Evolutionary conservation across 2,329 filamentous ascomycete species (phyloP).

Genomic region (Didymella glomerata): DNA sequence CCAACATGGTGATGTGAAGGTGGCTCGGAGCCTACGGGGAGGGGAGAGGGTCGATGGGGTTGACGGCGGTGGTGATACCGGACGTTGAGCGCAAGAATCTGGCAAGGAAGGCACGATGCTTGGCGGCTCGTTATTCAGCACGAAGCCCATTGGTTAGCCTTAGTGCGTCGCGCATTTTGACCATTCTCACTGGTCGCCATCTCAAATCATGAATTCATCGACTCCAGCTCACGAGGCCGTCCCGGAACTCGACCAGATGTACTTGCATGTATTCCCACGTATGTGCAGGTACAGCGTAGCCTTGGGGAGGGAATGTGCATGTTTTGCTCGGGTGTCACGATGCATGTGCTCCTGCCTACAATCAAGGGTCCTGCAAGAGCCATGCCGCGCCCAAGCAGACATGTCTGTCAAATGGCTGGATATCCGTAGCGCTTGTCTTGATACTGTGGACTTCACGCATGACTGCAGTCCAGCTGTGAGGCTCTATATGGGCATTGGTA

Average conservation of each 20-base stretch:
- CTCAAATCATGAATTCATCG: constrained; percentile 12
- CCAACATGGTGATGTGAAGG: constrained; percentile 77
- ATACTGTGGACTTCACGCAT: too few relatives aligned
- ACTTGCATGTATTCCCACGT: not conserved
- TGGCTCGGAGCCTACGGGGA: constrained; percentile 49
- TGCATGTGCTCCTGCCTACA: not conserved
- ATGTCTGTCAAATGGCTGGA: not conserved
- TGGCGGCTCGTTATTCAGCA: constrained; percentile 10
- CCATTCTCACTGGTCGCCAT: not conserved
- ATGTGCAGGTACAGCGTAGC: not conserved
- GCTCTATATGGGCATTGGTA: not conserved
- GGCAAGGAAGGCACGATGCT: constrained; percentile 8
- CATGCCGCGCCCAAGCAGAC: not conserved
- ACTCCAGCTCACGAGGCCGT: constrained; percentile 12
- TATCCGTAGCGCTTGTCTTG: too few relatives aligned
- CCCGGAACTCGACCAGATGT: not conserved
- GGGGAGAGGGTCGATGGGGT: constrained; percentile 48
- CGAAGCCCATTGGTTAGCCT: constrained; percentile 9
- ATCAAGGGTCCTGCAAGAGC: constrained; percentile 2
- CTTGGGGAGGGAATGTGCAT: not conserved
- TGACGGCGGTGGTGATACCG: constrained; percentile 43
- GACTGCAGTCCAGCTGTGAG: too few relatives aligned
- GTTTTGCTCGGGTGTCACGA: not conserved
- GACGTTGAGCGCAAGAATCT: constrained; percentile 24
- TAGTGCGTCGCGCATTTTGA: not conserved